A percentile compares a stretch with the other conserved stretches of the same genome.
phyloP scores from a whole-genome alignment of 805 yeast species.

The Grigorovia jiainica region DNA sequence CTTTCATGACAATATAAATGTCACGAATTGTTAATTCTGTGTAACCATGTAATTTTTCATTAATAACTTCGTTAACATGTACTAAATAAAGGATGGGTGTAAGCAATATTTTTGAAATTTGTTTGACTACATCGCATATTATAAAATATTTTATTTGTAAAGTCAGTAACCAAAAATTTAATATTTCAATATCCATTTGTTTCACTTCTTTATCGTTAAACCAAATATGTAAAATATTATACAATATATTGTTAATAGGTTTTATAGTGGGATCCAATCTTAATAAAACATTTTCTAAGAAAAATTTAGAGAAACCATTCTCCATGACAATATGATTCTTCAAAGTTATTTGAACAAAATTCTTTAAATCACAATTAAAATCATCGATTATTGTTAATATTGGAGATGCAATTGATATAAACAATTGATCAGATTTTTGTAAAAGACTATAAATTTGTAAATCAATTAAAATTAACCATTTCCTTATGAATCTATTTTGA shows the following conservation, averaged over 20 bases:
- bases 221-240: background rate
- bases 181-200: background rate
- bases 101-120: background rate
- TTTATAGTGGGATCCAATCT: background rate
- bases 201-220: background rate
- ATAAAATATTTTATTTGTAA: background rate
- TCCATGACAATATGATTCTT: no score
- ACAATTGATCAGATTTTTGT: background rate
- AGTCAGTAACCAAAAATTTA: background rate
- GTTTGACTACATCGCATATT: background rate
- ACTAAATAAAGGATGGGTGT: background rate
- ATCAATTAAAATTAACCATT: background rate
- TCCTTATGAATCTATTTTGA: background rate
- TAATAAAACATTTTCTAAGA: background rate
- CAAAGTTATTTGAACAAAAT: background rate
- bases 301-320: background rate
- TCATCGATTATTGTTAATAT: background rate
- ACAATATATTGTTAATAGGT: background rate
- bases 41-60: background rate
- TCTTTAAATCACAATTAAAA: background rate
- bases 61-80: constrained; percentile 1
- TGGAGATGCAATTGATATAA: background rate
- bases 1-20: background rate
- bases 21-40: background rate
- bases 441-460: background rate